Base-by-base conservation (phyloP, 2,329 filamentous ascomycete genomes). In the Phaeoacremonium minimum region DNA sequence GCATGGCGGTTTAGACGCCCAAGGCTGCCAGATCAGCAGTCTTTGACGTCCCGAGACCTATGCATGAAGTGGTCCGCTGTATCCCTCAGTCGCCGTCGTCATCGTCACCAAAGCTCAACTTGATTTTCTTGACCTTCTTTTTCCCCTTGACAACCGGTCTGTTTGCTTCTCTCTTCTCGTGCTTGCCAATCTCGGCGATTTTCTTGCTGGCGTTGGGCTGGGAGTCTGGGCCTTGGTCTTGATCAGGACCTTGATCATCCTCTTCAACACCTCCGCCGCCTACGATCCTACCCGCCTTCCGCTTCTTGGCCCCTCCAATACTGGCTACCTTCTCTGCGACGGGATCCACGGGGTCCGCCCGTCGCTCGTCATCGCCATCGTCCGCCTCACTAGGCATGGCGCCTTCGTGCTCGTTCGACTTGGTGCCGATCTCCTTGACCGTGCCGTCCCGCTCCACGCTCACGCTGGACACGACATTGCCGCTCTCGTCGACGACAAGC, bases 401-500 rank as follows among this genome's bases (percentile, higher is more conserved):
- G 56, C 57, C 33, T 52, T 52, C 35, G 52, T 46, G 43, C 16
- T 36, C 38, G 9, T 15, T 32, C 4, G n/a, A 16, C 39, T 42
- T 36, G 7, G 14, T 32, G n/a, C 3, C 17, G 16, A 4, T 36
- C 18, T 44, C 48, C n/a, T 53, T 61, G n/a, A 69, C 59, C 4
- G 43, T 52, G 7, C 69, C 70, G 42, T 73, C 67, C 30, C 56
- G 54, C 35, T 59, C 62, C 5, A 73, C 55, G 14, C 40, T 45
- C 2, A 59, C 43, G 0, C 42, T 46, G 3, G 36, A 32, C 18
- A 83, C 73, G 18, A 82, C 72, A 37, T 87, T 83, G 33, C 79
- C 84, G 5, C 75, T 69, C 53, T 88, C 85, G 46, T 91, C 77
- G 4, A 93, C 77, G 35, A 87, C 79, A 0, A 87, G 71, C 0